These are phyloP conservation scores for Phytophthora crassamura DNA, from an alignment of 352 stramenopile genomes.

Conservation along the genomic window DNA sequence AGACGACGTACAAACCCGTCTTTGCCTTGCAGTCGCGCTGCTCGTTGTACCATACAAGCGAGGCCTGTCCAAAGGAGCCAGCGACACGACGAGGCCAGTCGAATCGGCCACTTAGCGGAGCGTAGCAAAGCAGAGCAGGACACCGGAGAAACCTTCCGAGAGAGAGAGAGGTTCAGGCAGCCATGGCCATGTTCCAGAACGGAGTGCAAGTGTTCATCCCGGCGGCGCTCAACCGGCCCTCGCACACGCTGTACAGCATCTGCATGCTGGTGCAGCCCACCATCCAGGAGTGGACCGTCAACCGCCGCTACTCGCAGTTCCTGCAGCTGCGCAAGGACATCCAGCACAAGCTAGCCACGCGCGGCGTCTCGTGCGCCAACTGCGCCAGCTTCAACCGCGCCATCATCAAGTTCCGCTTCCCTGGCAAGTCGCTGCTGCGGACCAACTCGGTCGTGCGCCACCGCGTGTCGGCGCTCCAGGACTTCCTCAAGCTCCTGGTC, in stretches of 20 bases:
- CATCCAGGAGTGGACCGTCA: conserved; percentile 84
- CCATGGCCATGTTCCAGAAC: conserved; percentile 44
- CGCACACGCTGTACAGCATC: conserved; percentile 88
- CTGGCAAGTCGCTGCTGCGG: conserved; percentile 68
- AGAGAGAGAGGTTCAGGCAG: not conserved
- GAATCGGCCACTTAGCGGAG: conserved; percentile 22
- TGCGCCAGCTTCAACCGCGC: conserved; percentile 71
- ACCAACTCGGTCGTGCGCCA: conserved; percentile 76
- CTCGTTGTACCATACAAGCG: conserved; percentile 25
- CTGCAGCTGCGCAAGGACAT: conserved; percentile 79
- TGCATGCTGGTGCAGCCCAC: conserved; percentile 83
- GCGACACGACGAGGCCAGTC: conserved; percentile 1
- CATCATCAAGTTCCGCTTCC: conserved; percentile 71
- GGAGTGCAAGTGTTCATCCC: conserved; percentile 86
- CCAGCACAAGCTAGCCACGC: conserved; percentile 48
- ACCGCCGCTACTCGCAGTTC: conserved; percentile 89
- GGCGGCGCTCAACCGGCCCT: conserved; percentile 80
- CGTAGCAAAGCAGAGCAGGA: conserved; percentile 11
- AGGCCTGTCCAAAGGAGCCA: conserved; percentile 18
- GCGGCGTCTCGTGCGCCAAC: conserved; percentile 55
- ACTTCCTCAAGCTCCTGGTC: conserved; percentile 79
- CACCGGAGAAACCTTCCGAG: not conserved
- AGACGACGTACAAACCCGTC: conserved; percentile 33
- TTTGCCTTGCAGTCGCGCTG: conserved; percentile 14
- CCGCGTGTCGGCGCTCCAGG: conserved; percentile 71